Percentiles rank a stretch among this genome's conserved stretches.
phyloP scores from a whole-genome alignment of 495 filamentous ascomycete species.

The Filosporella fistucella region DNA sequence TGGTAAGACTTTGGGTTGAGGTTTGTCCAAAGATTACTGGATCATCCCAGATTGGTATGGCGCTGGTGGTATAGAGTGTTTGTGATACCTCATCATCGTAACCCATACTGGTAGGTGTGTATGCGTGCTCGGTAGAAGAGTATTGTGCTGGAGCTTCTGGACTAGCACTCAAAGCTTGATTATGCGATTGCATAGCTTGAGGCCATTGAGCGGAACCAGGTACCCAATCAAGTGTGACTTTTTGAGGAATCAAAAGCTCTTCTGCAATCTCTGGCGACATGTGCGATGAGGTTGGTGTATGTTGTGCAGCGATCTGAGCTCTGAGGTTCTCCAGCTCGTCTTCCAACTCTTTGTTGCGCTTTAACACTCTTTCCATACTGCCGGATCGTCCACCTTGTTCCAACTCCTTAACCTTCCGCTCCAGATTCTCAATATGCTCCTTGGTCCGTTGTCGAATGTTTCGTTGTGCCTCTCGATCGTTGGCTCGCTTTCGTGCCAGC shows the following conservation, averaged over 20 bases:
- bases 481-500: conserved; percentile 75
- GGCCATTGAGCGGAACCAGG: conserved; percentile 10
- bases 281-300: not conserved
- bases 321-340: conserved; percentile 43
- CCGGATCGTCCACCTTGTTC: conserved; percentile 29
- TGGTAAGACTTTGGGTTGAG: conserved; percentile 7
- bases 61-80: conserved; percentile 8
- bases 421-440: conserved; percentile 72
- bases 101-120: not conserved
- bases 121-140: not conserved
- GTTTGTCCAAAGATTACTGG: conserved; percentile 14
- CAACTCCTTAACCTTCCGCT: conserved; percentile 64
- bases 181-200: not conserved
- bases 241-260: conserved; percentile 17
- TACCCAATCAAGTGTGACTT: conserved; percentile 19
- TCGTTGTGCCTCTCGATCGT: conserved; percentile 85
- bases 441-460: conserved; percentile 83
- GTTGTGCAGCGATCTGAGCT: conserved; percentile 30
- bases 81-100: conserved; percentile 14
- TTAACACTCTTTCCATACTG: conserved; percentile 42
- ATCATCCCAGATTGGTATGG: conserved; percentile 20
- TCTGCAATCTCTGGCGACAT: conserved; percentile 14
- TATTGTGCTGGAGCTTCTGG: not conserved
- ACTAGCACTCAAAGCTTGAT: not conserved
- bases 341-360: conserved; percentile 50